Conservation (phyloP, 2,329 filamentous ascomycete species). For the Microdochium bolleyi region DNA sequence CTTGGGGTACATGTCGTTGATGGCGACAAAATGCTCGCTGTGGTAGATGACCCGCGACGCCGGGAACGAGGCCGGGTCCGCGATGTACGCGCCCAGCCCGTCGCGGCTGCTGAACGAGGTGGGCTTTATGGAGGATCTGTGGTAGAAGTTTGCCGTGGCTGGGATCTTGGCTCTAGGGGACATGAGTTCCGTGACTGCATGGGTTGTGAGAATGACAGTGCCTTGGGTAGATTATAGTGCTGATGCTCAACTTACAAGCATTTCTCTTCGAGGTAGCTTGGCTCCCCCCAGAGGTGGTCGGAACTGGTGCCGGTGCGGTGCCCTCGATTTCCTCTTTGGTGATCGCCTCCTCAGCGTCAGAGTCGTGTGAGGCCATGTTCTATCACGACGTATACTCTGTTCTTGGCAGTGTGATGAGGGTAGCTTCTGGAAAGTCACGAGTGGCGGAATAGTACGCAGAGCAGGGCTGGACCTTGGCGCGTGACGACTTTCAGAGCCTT, state of each 20-base stretch:
- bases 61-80: conserved; percentile 52
- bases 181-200: conserved; percentile 46
- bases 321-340: conserved; percentile 30
- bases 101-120: conserved; percentile 37
- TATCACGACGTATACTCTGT: background rate
- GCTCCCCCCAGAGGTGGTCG: conserved; percentile 8
- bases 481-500: no score
- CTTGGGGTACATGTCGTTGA: conserved; percentile 83
- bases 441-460: no score
- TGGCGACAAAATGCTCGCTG: conserved; percentile 62
- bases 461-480: no score
- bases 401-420: background rate
- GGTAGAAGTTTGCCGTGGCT: conserved; percentile 4
- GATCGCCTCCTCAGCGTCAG: conserved; percentile 27
- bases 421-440: no score
- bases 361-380: conserved; percentile 12
- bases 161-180: conserved; percentile 33
- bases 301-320: conserved; percentile 19
- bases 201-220: no score
- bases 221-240: background rate
- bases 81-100: conserved; percentile 60
- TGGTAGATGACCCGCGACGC: conserved; percentile 54
- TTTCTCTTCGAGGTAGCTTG: conserved; percentile 10
- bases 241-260: conserved; percentile 27
- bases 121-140: conserved; percentile 5